phyloP scores from a whole-genome alignment of 2,329 filamentous ascomycete species.

The Beauveria asiatica region DNA sequence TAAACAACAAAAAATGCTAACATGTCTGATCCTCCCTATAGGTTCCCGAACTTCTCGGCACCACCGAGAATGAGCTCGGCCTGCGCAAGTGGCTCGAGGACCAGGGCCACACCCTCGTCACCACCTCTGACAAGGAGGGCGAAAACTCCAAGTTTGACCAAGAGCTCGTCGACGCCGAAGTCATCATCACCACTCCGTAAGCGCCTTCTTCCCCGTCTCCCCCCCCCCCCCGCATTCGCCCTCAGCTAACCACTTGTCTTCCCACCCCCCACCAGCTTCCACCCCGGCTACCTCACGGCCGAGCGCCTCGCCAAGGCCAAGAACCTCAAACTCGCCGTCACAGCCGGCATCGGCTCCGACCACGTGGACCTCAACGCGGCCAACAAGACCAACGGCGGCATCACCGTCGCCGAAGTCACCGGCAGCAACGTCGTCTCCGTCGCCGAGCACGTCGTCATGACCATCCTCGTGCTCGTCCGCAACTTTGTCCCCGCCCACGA shows the following conservation, averaged over 20 bases:
- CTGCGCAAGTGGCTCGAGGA: slow-evolving; percentile 96
- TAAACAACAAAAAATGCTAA: background rate
- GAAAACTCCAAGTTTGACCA: slow-evolving; percentile 88
- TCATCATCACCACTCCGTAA: slow-evolving; percentile 98
- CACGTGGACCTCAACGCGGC: slow-evolving; percentile 95
- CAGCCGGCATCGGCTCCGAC: slow-evolving; percentile 95
- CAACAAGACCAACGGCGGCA: slow-evolving; percentile 95
- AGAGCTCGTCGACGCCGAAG: slow-evolving; percentile 91
- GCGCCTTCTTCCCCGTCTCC: slow-evolving; percentile 14
- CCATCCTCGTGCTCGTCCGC: slow-evolving; percentile 88
- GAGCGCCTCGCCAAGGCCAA: slow-evolving; percentile 96
- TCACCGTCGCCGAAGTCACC: slow-evolving; percentile 96
- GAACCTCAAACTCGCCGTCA: slow-evolving; percentile 96
- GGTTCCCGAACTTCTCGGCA: slow-evolving; percentile 79
- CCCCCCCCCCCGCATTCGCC: background rate
- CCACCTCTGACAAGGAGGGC: slow-evolving; percentile 95
- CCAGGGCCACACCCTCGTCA: slow-evolving; percentile 91
- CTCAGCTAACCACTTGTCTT: background rate
- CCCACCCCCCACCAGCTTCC: slow-evolving; percentile 56
- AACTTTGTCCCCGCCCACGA: slow-evolving; percentile 99
- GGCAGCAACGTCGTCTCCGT: slow-evolving; percentile 98
- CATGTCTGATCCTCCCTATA: slow-evolving; percentile 20
- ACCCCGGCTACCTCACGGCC: slow-evolving; percentile 93
- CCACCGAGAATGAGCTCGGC: slow-evolving; percentile 96
- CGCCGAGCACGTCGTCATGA: slow-evolving; percentile 99